Evolutionary conservation across 2,329 filamentous ascomycete species (phyloP), one percentile per base, ranked within the genome.

Genomic region (Pyrenophora tritici-repentis): DNA sequence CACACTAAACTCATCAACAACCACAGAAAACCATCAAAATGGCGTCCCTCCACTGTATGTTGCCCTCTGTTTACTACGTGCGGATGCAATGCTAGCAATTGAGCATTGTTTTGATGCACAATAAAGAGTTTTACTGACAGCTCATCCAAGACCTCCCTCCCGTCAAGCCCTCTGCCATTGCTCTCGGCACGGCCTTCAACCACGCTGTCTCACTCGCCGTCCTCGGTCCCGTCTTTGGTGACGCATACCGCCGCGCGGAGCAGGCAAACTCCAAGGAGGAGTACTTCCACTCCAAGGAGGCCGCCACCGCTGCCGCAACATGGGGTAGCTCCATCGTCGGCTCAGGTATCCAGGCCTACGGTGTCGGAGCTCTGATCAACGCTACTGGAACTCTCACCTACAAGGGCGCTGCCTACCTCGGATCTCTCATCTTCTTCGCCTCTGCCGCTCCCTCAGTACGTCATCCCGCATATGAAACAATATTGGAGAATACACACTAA

Each of bases 81-180:
- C 35, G 6, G 9, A 37, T 20, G 17, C 18, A 12, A 38, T 45
- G 10, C 16, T 58, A 52, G 56, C 52, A 59, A 56, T 59, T 47
- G 38, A 38, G 24, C 42, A 6, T 38, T 48, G 35, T 41, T 40
- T 50, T 41, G 47, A 57, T 24, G 45, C 32, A 49, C 17, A 37
- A 34, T 16, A 52, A 36, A 29, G 39, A 31, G 44, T 39, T 49
- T 43, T 41, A 49, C 62, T 70, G 59, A 70, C 53, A 26, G 22
- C 13, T 16, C 33, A 22, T 44, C 24, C 42, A 59, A 86, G 83
- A 89, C 74, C 83, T 90, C 48, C 87, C 87, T 64, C 81, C 92
- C 65, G 94, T 99, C 73, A 97, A 97, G 88, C 94, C 94, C 67
- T 97, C 92, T 73, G 93, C 94, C 71, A 96, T 99, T 73, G 94